Percentiles rank a stretch among this genome's conserved stretches.
Evolutionary conservation across 2,329 filamentous ascomycete genomes (phyloP).

Genomic region (Fusarium penzigii): DNA sequence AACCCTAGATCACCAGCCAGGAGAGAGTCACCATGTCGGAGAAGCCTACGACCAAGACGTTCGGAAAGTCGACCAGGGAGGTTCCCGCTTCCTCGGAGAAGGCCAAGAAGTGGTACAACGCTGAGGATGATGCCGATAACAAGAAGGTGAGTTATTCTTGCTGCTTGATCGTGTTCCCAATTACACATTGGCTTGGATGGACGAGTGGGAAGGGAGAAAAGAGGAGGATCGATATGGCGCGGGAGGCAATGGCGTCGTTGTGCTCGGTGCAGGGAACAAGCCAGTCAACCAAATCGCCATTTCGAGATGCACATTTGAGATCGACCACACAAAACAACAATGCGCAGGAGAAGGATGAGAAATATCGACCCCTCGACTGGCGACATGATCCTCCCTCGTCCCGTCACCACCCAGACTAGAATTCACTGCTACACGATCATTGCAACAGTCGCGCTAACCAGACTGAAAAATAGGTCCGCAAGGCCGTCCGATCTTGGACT

Average conservation of each 20-base stretch:
- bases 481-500: slow-evolving; percentile 85
- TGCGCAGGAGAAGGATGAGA: not conserved
- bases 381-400: slow-evolving; percentile 3
- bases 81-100: slow-evolving; percentile 86
- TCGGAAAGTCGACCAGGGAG: slow-evolving; percentile 93
- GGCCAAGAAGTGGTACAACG: slow-evolving; percentile 99
- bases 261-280: slow-evolving; percentile 6
- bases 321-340: slow-evolving; percentile 15
- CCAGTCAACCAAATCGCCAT: slow-evolving; percentile 1
- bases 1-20: slow-evolving; percentile 43
- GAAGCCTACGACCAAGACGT: slow-evolving; percentile 85
- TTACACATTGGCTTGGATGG: slow-evolving; percentile 8
- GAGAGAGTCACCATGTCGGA: slow-evolving; percentile 67
- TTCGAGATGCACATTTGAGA: slow-evolving; percentile 13
- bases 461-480: slow-evolving; percentile 73
- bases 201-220: slow-evolving; percentile 7
- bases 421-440: not conserved
- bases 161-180: slow-evolving; percentile 19
- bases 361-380: slow-evolving; percentile 18
- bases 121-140: slow-evolving; percentile 82
- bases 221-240: slow-evolving; percentile 11
- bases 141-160: slow-evolving; percentile 81
- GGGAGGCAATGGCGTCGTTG: slow-evolving; percentile 8
- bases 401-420: slow-evolving; percentile 7
- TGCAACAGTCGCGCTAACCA: slow-evolving; percentile 31